These are phyloP conservation scores for Cyberlindnera xishuangbannaensis DNA, from an alignment of 805 yeast species.

Conservation along the genomic window DNA sequence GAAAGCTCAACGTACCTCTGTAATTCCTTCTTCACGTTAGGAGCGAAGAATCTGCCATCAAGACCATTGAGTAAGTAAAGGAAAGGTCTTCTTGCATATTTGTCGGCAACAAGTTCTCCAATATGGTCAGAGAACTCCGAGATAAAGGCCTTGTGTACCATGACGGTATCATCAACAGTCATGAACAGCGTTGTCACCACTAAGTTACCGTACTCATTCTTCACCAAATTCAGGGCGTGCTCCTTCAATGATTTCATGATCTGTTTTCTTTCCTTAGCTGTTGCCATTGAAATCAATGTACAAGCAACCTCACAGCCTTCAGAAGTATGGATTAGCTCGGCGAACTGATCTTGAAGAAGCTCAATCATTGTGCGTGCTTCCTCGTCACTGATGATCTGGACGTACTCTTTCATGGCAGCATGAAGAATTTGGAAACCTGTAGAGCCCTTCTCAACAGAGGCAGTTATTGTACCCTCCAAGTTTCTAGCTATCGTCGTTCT, in stretches of 20 bases:
- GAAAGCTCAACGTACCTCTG: constrained; percentile 55
- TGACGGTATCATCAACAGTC: constrained; percentile 91
- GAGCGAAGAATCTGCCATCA: constrained; percentile 78
- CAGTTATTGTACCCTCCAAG: constrained; percentile 74
- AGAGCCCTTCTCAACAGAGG: constrained; percentile 92
- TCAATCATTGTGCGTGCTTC: constrained; percentile 81
- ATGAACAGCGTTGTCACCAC: constrained; percentile 74
- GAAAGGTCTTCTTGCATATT: constrained; percentile 85
- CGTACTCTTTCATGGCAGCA: constrained; percentile 91
- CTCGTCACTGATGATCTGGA: constrained; percentile 59
- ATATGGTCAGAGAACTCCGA: constrained; percentile 49
- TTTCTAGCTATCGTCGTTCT: constrained; percentile 69
- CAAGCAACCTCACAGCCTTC: constrained; percentile 94
- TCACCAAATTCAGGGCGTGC: constrained; percentile 70
- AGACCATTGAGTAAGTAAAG: constrained; percentile 73
- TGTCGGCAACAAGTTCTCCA: constrained; percentile 54
- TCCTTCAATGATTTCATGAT: constrained; percentile 67
- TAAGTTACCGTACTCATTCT: constrained; percentile 80
- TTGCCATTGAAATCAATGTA: constrained; percentile 70
- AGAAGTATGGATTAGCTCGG: constrained; percentile 91
- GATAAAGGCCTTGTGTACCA: constrained; percentile 66
- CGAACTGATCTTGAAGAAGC: constrained; percentile 77
- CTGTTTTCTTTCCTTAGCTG: constrained; percentile 85
- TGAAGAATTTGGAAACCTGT: constrained; percentile 94
- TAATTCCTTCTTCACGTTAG: constrained; percentile 56